phyloP scores from a whole-genome alignment of 2,329 filamentous ascomycete species.

The Ascosphaera aggregata region DNA sequence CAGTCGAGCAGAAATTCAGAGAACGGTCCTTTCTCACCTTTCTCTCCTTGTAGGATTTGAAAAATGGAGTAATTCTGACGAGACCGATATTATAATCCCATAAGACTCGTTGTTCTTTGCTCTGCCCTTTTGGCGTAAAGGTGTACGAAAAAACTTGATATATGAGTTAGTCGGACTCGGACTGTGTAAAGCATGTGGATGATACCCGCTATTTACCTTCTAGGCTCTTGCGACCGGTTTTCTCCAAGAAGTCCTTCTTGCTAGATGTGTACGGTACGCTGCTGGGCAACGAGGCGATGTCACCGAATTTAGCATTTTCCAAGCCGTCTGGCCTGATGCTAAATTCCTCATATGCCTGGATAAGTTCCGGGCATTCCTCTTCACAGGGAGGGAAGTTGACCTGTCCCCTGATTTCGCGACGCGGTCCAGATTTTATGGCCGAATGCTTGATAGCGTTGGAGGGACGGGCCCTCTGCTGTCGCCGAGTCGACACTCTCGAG shows the following conservation, averaged over 20 bases:
- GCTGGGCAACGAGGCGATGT: slow-evolving; percentile 35
- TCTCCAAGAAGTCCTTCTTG: slow-evolving; percentile 70
- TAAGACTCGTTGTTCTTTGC: not conserved
- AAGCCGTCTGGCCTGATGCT: not conserved
- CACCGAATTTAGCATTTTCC: slow-evolving; percentile 16
- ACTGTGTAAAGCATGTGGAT: not conserved
- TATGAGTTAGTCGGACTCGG: slow-evolving; percentile 2
- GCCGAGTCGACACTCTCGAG: not conserved
- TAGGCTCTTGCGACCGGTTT: slow-evolving; percentile 70
- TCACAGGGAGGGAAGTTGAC: not conserved
- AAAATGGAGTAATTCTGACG: slow-evolving; percentile 82
- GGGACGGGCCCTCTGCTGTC: not conserved
- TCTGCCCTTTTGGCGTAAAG: not conserved
- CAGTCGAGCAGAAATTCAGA: not conserved
- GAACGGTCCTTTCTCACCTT: slow-evolving; percentile 36
- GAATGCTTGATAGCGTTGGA: not conserved
- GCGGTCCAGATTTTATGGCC: no score
- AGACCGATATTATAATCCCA: slow-evolving; percentile 96
- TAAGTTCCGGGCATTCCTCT: not conserved
- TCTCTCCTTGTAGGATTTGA: slow-evolving; percentile 68
- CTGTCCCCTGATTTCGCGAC: not conserved
- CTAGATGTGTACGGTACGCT: slow-evolving; percentile 90
- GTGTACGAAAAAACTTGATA: slow-evolving; percentile 9
- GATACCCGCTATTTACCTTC: slow-evolving; percentile 37
- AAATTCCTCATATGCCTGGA: not conserved